These are phyloP conservation scores for Melaleuca quinquenervia DNA, from an alignment of 345 rosid genomes.

Conservation along the genomic window DNA sequence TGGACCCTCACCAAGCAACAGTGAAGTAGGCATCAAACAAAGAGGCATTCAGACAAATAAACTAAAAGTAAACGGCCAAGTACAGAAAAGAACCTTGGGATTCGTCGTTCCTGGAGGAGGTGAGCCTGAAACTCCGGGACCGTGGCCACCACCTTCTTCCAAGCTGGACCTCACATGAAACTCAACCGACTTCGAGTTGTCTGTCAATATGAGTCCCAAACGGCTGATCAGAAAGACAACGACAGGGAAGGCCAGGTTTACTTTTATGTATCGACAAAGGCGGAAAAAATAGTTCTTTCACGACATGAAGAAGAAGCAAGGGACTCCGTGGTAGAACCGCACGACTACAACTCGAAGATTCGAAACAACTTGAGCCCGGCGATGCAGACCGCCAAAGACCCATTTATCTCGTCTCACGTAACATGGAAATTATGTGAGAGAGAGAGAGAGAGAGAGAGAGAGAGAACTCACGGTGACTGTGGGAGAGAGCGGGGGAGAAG, in stretches of 20 bases:
- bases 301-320: background rate
- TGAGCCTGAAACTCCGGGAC: constrained; percentile 6
- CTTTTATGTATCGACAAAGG: background rate
- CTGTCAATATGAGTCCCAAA: background rate
- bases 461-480: constrained; percentile 17
- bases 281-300: background rate
- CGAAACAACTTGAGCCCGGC: background rate
- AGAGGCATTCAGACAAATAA: background rate
- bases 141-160: constrained; percentile 10
- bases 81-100: constrained; percentile 13
- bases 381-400: background rate
- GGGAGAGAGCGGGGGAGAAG: background rate
- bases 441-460: background rate
- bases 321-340: background rate
- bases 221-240: background rate
- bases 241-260: background rate
- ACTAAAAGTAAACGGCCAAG: background rate
- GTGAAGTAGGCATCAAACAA: background rate
- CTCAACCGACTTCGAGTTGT: constrained; percentile 11
- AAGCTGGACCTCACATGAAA: constrained; percentile 22
- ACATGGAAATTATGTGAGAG: background rate
- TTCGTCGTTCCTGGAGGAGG: constrained; percentile 4
- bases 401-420: background rate
- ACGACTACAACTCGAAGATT: background rate
- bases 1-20: background rate